These are phyloP conservation scores for Naganishia onofrii DNA, from an alignment of 768 basidiomycete species.

Conservation along the genomic window DNA sequence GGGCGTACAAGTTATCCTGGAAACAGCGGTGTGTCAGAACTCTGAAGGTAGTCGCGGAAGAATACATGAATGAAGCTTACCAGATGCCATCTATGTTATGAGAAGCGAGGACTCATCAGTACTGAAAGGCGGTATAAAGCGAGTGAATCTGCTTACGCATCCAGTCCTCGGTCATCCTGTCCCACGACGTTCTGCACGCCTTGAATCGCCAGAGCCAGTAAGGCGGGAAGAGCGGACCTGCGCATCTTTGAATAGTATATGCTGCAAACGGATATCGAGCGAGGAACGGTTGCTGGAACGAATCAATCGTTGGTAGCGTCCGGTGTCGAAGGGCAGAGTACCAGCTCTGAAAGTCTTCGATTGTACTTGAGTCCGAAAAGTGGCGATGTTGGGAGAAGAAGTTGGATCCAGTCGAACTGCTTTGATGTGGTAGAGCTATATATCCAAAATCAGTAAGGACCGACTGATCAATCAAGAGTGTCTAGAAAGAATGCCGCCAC, in stretches of 20 bases:
- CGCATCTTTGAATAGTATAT: constrained; percentile 8
- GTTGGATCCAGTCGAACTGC: neutral
- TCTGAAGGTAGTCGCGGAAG: neutral
- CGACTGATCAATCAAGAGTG: neutral
- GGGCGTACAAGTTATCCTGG: constrained; percentile 35
- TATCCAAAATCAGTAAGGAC: neutral
- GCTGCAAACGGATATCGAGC: neutral
- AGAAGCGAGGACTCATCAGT: neutral
- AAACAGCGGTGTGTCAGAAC: neutral
- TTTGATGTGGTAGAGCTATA: neutral
- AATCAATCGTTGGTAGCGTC: constrained; percentile 21
- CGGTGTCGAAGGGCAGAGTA: constrained; percentile 3
- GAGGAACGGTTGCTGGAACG: neutral
- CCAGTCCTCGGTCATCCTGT: constrained; percentile 16
- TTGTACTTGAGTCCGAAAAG: neutral
- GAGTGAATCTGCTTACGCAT: constrained; percentile 4
- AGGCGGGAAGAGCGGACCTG: constrained; percentile 16
- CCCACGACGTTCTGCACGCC: constrained; percentile 1
- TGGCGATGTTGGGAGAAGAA: neutral
- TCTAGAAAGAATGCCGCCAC: neutral
- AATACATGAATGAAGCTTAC: neutral
- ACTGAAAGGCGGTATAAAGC: too few species aligned
- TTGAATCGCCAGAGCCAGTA: constrained; percentile 11
- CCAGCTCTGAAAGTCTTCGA: constrained; percentile 14
- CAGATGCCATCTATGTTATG: constrained; percentile 8